phyloP scores from a whole-genome alignment of 192 early-diverging fungal genomes.

The Coemansia sp. region DNA sequence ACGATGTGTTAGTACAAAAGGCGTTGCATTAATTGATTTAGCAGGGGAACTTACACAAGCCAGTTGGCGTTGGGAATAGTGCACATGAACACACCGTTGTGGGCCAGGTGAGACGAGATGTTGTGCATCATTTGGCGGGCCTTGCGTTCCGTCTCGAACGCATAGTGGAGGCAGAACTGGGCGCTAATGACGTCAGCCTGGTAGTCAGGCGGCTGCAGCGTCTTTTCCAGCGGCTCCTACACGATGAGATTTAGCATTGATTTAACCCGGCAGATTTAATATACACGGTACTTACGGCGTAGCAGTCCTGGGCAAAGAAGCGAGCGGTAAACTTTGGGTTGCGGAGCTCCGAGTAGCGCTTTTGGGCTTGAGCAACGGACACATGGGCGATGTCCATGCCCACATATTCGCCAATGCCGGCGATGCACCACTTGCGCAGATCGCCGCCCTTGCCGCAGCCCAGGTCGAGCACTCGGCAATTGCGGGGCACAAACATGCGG shows the following conservation, averaged over 20 bases:
- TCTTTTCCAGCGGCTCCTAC: conserved; percentile 61
- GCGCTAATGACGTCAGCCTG: conserved; percentile 85
- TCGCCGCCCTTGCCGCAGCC: conserved; percentile 97
- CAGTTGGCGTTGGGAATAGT: conserved; percentile 92
- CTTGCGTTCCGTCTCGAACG: conserved; percentile 82
- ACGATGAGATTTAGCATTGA: not conserved
- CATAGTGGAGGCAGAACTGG: conserved; percentile 98
- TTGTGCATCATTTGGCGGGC: conserved; percentile 81
- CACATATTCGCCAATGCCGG: conserved; percentile 69
- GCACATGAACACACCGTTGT: conserved; percentile 84
- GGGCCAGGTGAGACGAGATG: conserved; percentile 64
- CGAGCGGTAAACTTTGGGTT: conserved; percentile 60
- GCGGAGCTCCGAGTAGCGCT: conserved; percentile 62
- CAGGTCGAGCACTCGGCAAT: conserved; percentile 76
- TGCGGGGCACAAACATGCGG: conserved; percentile 57
- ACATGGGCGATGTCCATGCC: conserved; percentile 88
- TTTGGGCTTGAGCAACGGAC: conserved; percentile 78
- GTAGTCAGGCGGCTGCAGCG: conserved; percentile 52
- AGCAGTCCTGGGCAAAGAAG: conserved; percentile 89
- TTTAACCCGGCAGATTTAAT: not conserved
- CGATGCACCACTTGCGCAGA: conserved; percentile 75
- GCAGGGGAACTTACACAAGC: conserved; percentile 63
- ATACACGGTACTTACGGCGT: conserved; percentile 43
- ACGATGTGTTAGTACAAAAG: not conserved
- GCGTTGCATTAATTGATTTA: too few relatives aligned